A percentile compares a stretch with the other conserved stretches of the same genome.
Evolutionary conservation across 345 rosid genomes (phyloP).

Genomic region (Citrus sinensis): DNA sequence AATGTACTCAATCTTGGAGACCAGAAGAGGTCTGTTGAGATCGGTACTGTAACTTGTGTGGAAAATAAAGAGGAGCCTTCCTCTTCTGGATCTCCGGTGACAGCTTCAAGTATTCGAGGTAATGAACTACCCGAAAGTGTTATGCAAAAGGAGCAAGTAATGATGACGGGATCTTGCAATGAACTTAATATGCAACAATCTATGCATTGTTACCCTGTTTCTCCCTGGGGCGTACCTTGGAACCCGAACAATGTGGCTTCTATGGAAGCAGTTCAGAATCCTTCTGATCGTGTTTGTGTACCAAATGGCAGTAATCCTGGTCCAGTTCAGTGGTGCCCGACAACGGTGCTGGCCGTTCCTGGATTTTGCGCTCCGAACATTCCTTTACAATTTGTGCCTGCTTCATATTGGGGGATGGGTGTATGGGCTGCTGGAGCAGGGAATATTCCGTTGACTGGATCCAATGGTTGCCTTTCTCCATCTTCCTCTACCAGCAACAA

Average conservation of each 20-base stretch:
- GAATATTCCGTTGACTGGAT: slow-evolving; percentile 24
- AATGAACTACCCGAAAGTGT: slow-evolving; percentile 25
- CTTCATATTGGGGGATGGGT: slow-evolving; percentile 53
- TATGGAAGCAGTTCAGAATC: slow-evolving; percentile 21
- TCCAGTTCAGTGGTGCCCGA: slow-evolving; percentile 49
- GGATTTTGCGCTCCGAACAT: slow-evolving; percentile 46
- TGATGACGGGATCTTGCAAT: slow-evolving; percentile 24
- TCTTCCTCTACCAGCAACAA: slow-evolving; percentile 40
- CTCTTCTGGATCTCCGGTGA: slow-evolving; percentile 32
- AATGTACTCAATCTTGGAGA: slow-evolving; percentile 51
- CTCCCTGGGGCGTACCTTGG: slow-evolving; percentile 51
- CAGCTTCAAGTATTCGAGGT: slow-evolving; percentile 25
- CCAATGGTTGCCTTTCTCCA: slow-evolving; percentile 41
- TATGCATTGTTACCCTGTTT: slow-evolving; percentile 31
- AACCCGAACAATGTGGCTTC: slow-evolving; percentile 32
- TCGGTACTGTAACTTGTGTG: slow-evolving; percentile 20
- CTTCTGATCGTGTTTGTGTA: slow-evolving; percentile 28
- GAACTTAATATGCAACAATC: slow-evolving; percentile 23
- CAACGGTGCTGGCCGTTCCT: slow-evolving; percentile 41
- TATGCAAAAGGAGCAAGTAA: slow-evolving; percentile 26
- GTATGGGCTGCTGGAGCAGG: slow-evolving; percentile 37
- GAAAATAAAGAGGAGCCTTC: slow-evolving; percentile 41
- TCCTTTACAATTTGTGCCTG: slow-evolving; percentile 54
- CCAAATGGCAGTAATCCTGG: slow-evolving; percentile 19
- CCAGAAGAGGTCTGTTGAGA: slow-evolving; percentile 31